These are phyloP conservation scores for Linnemannia zychae DNA, from an alignment of 192 early-diverging fungal genomes.

Conservation along the genomic window DNA sequence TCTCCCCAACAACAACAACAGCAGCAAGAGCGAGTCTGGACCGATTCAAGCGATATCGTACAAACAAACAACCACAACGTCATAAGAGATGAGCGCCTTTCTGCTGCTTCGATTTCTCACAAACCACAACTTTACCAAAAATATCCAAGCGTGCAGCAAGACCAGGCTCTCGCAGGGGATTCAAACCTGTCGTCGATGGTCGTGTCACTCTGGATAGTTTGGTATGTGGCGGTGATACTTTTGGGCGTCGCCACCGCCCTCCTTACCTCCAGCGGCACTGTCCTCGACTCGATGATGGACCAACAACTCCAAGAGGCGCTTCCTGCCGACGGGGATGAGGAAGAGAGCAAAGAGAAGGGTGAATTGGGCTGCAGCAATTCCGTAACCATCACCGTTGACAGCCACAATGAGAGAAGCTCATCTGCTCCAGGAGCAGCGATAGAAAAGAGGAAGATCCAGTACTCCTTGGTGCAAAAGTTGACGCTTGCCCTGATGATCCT, in stretches of 20 bases:
- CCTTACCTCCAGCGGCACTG: slow-evolving; percentile 18
- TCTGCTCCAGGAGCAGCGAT: no score
- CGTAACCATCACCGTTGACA: no score
- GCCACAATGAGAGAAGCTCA: not conserved
- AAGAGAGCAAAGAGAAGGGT: not conserved
- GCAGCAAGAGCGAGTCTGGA: not conserved
- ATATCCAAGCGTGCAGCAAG: not conserved
- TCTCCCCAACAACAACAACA: not conserved
- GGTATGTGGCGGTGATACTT: slow-evolving; percentile 19
- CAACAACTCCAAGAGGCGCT: not conserved
- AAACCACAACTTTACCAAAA: slow-evolving; percentile 7
- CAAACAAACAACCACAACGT: slow-evolving; percentile 12
- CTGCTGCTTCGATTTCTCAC: not conserved
- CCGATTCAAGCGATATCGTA: not conserved
- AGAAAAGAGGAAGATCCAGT: not conserved
- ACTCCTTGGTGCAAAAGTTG: not conserved
- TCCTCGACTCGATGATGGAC: slow-evolving; percentile 12
- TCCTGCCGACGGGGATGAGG: not conserved
- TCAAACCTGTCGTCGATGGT: not conserved
- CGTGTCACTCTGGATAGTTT: slow-evolving; percentile 23
- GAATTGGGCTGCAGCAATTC: not conserved
- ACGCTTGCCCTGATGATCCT: not conserved
- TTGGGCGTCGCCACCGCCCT: slow-evolving; percentile 40
- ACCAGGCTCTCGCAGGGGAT: slow-evolving; percentile 5
- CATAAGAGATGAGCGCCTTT: not conserved